phyloP scores from a whole-genome alignment of 208 protist species.

The Trypanosomatidae sp. region DNA sequence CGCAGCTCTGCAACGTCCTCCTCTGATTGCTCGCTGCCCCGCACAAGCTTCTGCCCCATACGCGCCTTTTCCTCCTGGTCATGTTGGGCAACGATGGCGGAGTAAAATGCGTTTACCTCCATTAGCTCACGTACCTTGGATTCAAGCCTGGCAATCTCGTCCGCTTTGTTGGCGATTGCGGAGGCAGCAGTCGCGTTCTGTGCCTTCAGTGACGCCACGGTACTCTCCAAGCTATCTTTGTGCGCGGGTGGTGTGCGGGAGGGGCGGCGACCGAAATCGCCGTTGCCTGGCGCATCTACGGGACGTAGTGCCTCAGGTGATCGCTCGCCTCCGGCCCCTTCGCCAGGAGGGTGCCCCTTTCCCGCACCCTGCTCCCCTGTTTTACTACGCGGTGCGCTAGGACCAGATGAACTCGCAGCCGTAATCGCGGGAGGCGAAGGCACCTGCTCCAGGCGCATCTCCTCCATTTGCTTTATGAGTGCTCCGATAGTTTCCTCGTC shows the following conservation, averaged over 20 bases:
- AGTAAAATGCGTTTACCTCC: constrained; percentile 84
- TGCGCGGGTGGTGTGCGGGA: constrained; percentile 6
- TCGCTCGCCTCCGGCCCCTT: constrained; percentile 4
- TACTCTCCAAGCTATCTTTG: constrained; percentile 8
- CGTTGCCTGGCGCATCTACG: constrained; percentile 1
- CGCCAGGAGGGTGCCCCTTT: constrained; percentile 7
- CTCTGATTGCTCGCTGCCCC: constrained; percentile 1
- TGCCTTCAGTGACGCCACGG: constrained; percentile 1
- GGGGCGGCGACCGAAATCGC: constrained; percentile 3
- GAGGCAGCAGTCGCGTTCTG: constrained; percentile 24
- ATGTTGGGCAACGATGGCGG: constrained; percentile 73
- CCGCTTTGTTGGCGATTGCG: constrained; percentile 40
- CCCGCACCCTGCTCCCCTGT: too few relatives aligned
- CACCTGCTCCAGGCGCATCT: constrained; percentile 19
- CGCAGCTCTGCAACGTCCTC: constrained; percentile 20
- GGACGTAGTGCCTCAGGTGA: not conserved
- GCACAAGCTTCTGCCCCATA: constrained; percentile 12
- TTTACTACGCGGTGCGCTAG: too few relatives aligned
- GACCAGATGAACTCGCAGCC: too few relatives aligned
- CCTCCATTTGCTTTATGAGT: constrained; percentile 69
- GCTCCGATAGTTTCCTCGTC: constrained; percentile 79
- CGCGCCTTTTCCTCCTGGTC: constrained; percentile 56
- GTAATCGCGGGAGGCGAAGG: too few relatives aligned
- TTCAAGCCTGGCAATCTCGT: constrained; percentile 62
- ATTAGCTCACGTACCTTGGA: constrained; percentile 65